Evolutionary conservation across 176 grass and related monocot species (phyloP).

Genomic region (Pontederia crassipes): DNA sequence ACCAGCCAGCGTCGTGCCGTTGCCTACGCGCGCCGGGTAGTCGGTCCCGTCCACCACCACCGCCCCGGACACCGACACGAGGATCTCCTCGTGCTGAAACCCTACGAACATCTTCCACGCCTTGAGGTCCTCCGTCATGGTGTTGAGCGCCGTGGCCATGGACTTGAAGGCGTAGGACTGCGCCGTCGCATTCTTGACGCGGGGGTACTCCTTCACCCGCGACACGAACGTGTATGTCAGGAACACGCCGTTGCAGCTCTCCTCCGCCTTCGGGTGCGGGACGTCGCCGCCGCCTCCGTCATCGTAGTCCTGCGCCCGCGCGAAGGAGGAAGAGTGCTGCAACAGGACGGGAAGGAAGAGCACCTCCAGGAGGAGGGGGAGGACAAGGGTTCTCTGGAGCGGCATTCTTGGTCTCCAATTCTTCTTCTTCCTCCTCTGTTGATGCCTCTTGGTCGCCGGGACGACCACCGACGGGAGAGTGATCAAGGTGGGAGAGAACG

Average conservation of each 20-base stretch:
- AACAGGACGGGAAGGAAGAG: conserved; percentile 3
- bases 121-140: conserved; percentile 60
- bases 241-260: conserved; percentile 81
- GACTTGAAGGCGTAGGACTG: conserved; percentile 89
- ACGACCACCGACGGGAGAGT: too few relatives aligned
- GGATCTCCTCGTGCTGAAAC: conserved; percentile 79
- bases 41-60: conserved; percentile 53
- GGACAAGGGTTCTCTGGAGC: too few relatives aligned
- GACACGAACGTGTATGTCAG: conserved; percentile 74
- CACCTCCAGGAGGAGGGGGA: conserved; percentile 4
- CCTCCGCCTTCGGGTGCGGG: conserved; percentile 37
- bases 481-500: too few relatives aligned
- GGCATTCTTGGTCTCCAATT: too few relatives aligned
- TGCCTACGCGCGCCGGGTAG: conserved; percentile 52
- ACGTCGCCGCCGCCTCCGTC: background rate
- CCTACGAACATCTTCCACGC: conserved; percentile 86
- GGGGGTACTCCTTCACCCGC: conserved; percentile 72
- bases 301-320: conserved; percentile 27
- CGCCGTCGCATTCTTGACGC: conserved; percentile 75
- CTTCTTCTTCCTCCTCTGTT: too few relatives aligned
- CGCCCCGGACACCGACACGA: conserved; percentile 51
- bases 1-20: conserved; percentile 47
- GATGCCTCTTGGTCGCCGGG: too few relatives aligned
- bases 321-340: background rate
- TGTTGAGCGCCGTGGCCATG: conserved; percentile 50